Percentiles rank a stretch among this genome's conserved stretches.
Evolutionary conservation across 2,329 filamentous ascomycete genomes (phyloP).

Genomic region (Beauveria scarabaeidicola): DNA sequence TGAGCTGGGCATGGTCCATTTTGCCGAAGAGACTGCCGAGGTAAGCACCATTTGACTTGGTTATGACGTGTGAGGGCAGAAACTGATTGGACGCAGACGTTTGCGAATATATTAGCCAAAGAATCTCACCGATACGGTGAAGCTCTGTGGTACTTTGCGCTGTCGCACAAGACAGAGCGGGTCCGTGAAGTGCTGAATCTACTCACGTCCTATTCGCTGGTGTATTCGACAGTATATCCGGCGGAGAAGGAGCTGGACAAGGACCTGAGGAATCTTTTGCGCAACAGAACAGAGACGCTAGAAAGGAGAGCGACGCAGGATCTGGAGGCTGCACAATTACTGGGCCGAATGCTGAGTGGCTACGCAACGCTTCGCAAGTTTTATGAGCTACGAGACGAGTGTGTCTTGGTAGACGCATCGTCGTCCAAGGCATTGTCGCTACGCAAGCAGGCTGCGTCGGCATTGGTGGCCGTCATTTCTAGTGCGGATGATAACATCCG

Average conservation of each 20-base stretch:
- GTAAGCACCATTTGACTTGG: constrained; percentile 39
- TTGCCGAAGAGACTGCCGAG: constrained; percentile 75
- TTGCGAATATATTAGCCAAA: constrained; percentile 67
- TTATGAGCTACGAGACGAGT: constrained; percentile 72
- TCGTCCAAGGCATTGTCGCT: constrained; percentile 43
- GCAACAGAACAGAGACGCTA: constrained; percentile 62
- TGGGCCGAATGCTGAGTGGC: constrained; percentile 80
- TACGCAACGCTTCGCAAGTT: constrained; percentile 87
- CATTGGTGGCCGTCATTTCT: constrained; percentile 73
- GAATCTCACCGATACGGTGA: constrained; percentile 73
- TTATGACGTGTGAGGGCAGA: not conserved
- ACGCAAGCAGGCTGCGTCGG: constrained; percentile 60
- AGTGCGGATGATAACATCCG: constrained; percentile 86
- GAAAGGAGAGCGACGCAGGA: constrained; percentile 66
- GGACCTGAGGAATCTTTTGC: constrained; percentile 60
- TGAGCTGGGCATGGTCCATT: constrained; percentile 66
- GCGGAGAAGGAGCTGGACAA: constrained; percentile 62
- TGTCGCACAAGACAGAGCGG: constrained; percentile 69
- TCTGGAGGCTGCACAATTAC: constrained; percentile 69
- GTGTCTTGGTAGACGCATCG: constrained; percentile 21
- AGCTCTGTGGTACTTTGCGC: constrained; percentile 82
- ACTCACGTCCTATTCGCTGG: constrained; percentile 76
- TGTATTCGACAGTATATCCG: constrained; percentile 77
- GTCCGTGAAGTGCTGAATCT: constrained; percentile 80
- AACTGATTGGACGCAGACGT: constrained; percentile 50